Percentiles rank a stretch among this genome's conserved stretches.
Evolutionary conservation across 345 rosid species (phyloP).

Genomic region (Noccaea caerulescens): DNA sequence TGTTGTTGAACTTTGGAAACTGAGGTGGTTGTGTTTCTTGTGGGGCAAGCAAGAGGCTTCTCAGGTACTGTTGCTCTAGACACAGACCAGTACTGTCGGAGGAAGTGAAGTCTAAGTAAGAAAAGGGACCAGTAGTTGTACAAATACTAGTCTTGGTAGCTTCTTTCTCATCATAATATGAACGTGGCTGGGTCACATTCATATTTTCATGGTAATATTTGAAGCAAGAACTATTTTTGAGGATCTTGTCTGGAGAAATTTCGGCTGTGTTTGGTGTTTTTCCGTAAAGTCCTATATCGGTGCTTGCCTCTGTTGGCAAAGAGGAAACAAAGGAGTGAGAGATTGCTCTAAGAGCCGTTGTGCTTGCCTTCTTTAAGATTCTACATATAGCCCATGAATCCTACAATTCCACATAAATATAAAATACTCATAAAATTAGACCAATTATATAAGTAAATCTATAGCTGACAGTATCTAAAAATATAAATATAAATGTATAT

Average conservation of each 20-base stretch:
- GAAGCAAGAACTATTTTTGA: slow-evolving; percentile 22
- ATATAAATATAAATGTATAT: background rate
- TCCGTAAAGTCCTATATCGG: slow-evolving; percentile 38
- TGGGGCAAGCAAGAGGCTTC: slow-evolving; percentile 47
- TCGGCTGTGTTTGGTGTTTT: slow-evolving; percentile 35
- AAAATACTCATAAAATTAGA: background rate
- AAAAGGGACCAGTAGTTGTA: slow-evolving; percentile 28
- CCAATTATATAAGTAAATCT: background rate
- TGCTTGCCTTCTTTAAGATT: slow-evolving; percentile 78
- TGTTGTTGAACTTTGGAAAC: slow-evolving; percentile 33
- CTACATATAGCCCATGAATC: slow-evolving; percentile 89
- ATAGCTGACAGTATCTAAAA: background rate
- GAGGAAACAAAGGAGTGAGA: slow-evolving; percentile 70
- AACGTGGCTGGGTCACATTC: slow-evolving; percentile 5
- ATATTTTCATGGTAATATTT: slow-evolving; percentile 38
- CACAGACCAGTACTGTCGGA: slow-evolving; percentile 40
- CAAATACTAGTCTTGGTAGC: slow-evolving; percentile 34
- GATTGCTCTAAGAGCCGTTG: slow-evolving; percentile 63
- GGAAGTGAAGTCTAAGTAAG: slow-evolving; percentile 40
- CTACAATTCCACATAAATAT: slow-evolving; percentile 42
- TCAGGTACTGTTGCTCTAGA: slow-evolving; percentile 43
- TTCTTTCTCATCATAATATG: slow-evolving; percentile 22
- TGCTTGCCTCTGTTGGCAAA: slow-evolving; percentile 39
- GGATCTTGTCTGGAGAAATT: slow-evolving; percentile 35
- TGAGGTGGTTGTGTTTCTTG: slow-evolving; percentile 41